Base-by-base conservation (phyloP, 2,329 filamentous ascomycete species). In the Cladosporium sp. region DNA sequence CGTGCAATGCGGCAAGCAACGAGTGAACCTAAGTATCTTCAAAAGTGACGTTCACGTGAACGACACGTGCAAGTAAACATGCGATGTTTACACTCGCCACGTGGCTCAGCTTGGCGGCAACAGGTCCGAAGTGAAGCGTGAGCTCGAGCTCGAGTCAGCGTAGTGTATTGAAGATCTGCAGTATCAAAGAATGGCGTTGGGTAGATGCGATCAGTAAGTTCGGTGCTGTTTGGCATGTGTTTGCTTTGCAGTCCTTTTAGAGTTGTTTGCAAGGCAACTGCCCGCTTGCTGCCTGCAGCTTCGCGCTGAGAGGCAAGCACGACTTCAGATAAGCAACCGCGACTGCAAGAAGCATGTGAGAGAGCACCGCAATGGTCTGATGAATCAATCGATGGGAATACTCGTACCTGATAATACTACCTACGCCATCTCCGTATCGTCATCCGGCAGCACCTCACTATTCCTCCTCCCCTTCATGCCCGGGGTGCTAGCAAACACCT, bases 401-500 rank as follows among this genome's bases (percentile, higher is more conserved):
- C 18, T 30, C 51, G 16, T 32, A 21, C 11, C 18, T 11, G 5
- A 10, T 1, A 13, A 5, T 21, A 54, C 16, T 54, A 54, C 43
- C 18, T 39, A 61, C 11, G 21, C 59, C 32, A 67, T 46, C 60
- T 67, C 58, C 5, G 65, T 67, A 43, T 66, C 63, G 14, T 67
- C 68, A 26, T 56, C 67, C 53, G 61, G 60, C 66, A 65, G 58
- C 43, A 11, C 67, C 48, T 59, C 58, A 13, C 36, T n/a, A 28
- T 64, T 56, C 28, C 26, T 56, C 28, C 26, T 25, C 34, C 39
- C 63, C 39, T 51, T 43, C 43, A 26, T 25, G 11, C 54, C 65
- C 23, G 77, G 76, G 32, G 79, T 80, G 5, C 76, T 76, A 10
- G 75, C 71, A 36, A 79, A 72, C n/a, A 80, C 69, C 58, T 76